phyloP scores from a whole-genome alignment of 768 basidiomycete species.

The Mrakia blollopis region DNA sequence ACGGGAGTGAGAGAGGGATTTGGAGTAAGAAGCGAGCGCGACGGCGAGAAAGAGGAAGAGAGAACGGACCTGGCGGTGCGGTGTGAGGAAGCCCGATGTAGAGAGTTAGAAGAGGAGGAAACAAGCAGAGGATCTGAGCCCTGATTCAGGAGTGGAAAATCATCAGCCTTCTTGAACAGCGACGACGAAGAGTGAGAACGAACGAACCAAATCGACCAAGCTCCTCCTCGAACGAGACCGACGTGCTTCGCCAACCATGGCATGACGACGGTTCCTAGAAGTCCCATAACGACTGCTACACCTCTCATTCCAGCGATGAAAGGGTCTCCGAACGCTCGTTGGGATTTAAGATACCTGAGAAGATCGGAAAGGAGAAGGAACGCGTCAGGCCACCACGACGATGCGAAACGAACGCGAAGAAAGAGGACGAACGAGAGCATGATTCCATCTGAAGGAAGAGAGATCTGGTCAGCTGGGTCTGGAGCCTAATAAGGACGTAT shows the following conservation, averaged over 20 bases:
- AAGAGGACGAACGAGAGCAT: slow-evolving; percentile 46
- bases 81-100: slow-evolving; percentile 39
- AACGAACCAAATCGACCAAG: slow-evolving; percentile 52
- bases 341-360: slow-evolving; percentile 49
- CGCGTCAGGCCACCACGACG: not conserved
- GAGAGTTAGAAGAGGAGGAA: slow-evolving; percentile 51
- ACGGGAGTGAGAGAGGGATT: not conserved
- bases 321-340: slow-evolving; percentile 48
- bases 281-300: slow-evolving; percentile 50
- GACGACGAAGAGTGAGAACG: too few relatives aligned
- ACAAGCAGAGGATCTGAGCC: slow-evolving; percentile 49
- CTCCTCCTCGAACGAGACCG: slow-evolving; percentile 51
- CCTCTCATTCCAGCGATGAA: slow-evolving; percentile 55
- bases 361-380: not conserved
- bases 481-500: not conserved
- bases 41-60: too few relatives aligned
- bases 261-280: slow-evolving; percentile 51
- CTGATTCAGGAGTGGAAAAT: slow-evolving; percentile 30
- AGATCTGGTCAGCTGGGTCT: not conserved
- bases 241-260: slow-evolving; percentile 48
- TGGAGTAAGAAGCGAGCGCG: too few relatives aligned
- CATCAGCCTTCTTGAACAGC: not conserved
- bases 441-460: slow-evolving; percentile 45
- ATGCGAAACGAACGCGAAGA: not conserved
- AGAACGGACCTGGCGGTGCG: too few relatives aligned